phyloP scores from a whole-genome alignment of 1,284 basidiomycete species.

The Singerocomus rubriflavus region DNA sequence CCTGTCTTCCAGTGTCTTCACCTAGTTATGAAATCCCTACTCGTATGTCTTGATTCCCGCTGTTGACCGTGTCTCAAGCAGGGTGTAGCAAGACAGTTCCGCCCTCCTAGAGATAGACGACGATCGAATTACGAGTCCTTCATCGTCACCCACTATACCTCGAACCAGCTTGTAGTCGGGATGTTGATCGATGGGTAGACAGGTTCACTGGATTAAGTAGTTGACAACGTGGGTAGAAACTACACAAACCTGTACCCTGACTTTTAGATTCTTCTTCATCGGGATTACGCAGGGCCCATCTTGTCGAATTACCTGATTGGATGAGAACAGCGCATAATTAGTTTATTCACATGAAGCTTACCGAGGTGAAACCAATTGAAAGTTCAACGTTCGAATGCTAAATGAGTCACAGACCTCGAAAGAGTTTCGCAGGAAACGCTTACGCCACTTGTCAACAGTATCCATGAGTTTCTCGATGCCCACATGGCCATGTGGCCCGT shows the following conservation, averaged over 20 bases:
- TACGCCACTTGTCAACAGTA: neutral
- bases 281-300: no score
- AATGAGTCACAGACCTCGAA: no score
- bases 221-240: neutral
- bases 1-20: neutral
- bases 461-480: neutral
- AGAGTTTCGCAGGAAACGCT: neutral
- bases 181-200: no score
- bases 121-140: neutral
- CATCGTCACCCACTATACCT: neutral
- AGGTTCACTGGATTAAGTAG: no score
- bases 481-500: neutral
- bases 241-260: neutral
- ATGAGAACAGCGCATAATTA: neutral
- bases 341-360: neutral
- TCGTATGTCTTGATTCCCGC: no score
- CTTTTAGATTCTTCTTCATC: no score
- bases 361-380: neutral
- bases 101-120: neutral
- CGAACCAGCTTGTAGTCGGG: neutral
- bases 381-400: neutral
- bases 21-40: no score
- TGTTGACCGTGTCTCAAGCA: no score
- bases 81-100: no score
- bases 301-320: neutral